Evolutionary conservation across 139 green algal genomes (phyloP).

Genomic region (Coelastrella sp.): DNA sequence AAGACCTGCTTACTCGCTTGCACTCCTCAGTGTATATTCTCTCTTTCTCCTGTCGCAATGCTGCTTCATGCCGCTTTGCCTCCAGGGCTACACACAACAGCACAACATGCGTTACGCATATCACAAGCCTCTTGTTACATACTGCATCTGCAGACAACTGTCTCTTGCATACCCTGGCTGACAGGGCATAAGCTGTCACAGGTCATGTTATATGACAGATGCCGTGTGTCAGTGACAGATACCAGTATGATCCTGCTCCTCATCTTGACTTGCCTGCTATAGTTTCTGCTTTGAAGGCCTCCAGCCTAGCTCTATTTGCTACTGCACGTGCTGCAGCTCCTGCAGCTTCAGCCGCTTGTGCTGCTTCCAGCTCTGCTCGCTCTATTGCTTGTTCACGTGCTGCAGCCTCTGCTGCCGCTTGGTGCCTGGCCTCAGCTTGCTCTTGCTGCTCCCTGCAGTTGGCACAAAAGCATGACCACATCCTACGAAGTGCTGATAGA

Average conservation of each 20-base stretch:
- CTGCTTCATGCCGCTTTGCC: conserved; percentile 14
- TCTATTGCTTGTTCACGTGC: conserved; percentile 11
- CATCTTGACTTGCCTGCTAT: background rate
- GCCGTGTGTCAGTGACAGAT: background rate
- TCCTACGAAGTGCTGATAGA: background rate
- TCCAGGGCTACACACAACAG: background rate
- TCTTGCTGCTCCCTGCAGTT: conserved; percentile 37
- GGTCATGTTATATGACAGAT: too few species aligned
- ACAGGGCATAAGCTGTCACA: too few species aligned
- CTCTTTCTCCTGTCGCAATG: background rate
- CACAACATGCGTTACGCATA: background rate
- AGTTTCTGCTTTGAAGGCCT: conserved; percentile 22
- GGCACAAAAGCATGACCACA: background rate
- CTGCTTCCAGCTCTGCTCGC: conserved; percentile 16
- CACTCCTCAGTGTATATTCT: conserved; percentile 29
- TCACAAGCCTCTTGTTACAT: background rate
- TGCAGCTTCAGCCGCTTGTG: conserved; percentile 16
- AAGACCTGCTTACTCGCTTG: background rate
- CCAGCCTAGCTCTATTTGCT: conserved; percentile 17
- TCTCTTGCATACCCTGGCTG: too few species aligned
- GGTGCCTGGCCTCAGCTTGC: background rate
- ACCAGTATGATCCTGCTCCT: background rate
- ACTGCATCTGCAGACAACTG: background rate
- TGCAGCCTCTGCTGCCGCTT: conserved; percentile 6
- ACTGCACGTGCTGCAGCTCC: conserved; percentile 1